Conservation (phyloP, 2,329 filamentous ascomycete genomes). For the Talaromyces piceae region DNA sequence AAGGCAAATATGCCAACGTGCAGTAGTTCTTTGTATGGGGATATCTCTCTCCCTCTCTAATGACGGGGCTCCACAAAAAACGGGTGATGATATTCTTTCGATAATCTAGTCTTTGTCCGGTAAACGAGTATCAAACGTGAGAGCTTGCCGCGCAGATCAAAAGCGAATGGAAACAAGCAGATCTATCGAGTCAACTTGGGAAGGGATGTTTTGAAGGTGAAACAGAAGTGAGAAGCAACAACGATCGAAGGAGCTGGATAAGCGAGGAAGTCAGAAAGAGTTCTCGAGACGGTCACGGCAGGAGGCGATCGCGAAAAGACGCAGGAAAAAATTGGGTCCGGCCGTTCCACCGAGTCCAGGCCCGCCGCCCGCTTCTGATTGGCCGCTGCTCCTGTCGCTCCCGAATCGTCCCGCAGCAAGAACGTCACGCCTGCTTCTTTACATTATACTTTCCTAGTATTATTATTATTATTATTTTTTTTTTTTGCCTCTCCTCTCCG, state of each 20-base stretch:
- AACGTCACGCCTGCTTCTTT: neutral
- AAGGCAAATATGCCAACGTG: neutral
- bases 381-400: neutral
- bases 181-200: too few species aligned
- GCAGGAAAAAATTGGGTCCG: slow-evolving; percentile 5
- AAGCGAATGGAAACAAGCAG: neutral
- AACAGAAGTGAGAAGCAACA: neutral
- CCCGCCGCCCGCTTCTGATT: neutral
- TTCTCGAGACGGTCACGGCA: neutral
- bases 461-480: neutral
- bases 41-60: too few species aligned
- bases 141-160: too few species aligned
- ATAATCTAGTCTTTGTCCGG: neutral
- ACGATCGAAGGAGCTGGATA: neutral
- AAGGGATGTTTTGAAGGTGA: too few species aligned
- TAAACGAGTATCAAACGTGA: too few species aligned
- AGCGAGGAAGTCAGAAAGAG: too few species aligned
- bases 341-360: neutral
- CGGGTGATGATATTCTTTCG: neutral
- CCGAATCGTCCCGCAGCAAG: slow-evolving; percentile 1
- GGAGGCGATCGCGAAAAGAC: neutral
- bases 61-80: neutral
- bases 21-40: too few species aligned
- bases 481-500: too few species aligned
- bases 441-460: neutral